phyloP scores from a whole-genome alignment of 1,284 basidiomycete species.

The Mycena citricolor region DNA sequence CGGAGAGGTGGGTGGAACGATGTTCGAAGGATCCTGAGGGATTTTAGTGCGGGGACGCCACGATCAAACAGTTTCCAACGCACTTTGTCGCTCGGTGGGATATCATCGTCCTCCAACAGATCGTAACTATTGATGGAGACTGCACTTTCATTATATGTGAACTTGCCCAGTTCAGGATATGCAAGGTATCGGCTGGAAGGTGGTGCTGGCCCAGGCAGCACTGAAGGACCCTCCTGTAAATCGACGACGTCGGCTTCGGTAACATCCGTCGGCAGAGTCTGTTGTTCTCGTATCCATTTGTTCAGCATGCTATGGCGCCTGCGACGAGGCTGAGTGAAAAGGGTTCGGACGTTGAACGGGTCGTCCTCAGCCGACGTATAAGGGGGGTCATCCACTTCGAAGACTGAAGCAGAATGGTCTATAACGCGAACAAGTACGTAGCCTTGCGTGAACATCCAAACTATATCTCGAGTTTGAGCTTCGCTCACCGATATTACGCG shows the following conservation, averaged over 20 bases:
- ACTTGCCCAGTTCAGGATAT: constrained; percentile 47
- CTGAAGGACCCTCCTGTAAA: constrained; percentile 26
- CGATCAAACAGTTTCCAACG: constrained; percentile 13
- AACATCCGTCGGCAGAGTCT: constrained; percentile 28
- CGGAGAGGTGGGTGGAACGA: constrained; percentile 40
- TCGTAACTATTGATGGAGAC: constrained; percentile 57
- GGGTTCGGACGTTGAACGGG: constrained; percentile 42
- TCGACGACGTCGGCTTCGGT: constrained; percentile 23
- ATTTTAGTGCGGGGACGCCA: no score
- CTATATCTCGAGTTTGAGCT: constrained; percentile 16
- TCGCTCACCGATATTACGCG: constrained; percentile 24
- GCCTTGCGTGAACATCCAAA: constrained; percentile 15
- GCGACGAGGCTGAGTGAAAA: constrained; percentile 35
- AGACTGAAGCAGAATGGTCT: constrained; percentile 16
- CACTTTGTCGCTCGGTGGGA: constrained; percentile 33
- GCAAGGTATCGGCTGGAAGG: constrained; percentile 50
- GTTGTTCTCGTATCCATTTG: constrained; percentile 70
- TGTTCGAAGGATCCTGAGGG: constrained; percentile 40
- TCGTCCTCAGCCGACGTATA: constrained; percentile 50
- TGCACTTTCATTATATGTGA: constrained; percentile 28
- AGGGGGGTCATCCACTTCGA: constrained; percentile 35
- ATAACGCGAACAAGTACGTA: constrained; percentile 22
- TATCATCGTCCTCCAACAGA: constrained; percentile 50
- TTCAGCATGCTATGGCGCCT: constrained; percentile 60
- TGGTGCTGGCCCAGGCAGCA: constrained; percentile 30